phyloP scores from a whole-genome alignment of 257 asterid genomes.

The Nicotiana paniculata region DNA sequence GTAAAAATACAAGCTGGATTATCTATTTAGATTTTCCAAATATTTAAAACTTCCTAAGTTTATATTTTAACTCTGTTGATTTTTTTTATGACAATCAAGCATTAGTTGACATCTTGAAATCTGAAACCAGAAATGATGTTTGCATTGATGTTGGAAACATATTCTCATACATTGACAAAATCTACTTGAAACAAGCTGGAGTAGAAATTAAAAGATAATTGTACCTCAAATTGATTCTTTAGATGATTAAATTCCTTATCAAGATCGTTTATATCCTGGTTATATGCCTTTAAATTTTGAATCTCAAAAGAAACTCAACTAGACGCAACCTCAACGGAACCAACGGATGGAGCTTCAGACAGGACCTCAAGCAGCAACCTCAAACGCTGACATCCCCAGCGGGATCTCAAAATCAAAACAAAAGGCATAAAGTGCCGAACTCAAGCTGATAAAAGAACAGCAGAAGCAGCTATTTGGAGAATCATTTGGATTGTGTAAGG shows the following conservation, averaged over 20 bases:
- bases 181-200: background rate
- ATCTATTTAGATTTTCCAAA: background rate
- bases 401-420: too few species aligned
- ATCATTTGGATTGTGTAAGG: too few species aligned
- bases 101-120: background rate
- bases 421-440: too few species aligned
- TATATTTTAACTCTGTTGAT: background rate
- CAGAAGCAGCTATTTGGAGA: too few species aligned
- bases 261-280: conserved; percentile 90
- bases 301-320: too few species aligned
- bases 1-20: background rate
- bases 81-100: background rate
- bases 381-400: too few species aligned
- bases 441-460: too few species aligned
- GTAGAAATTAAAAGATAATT: background rate
- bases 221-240: conserved; percentile 74
- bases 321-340: too few species aligned
- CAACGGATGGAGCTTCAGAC: too few species aligned
- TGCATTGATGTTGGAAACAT: background rate
- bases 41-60: background rate
- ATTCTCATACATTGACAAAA: background rate
- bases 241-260: conserved; percentile 84
- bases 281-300: conserved; percentile 45
- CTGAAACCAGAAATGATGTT: background rate
- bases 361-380: too few species aligned